Evolutionary conservation across 78 protist species (phyloP).

Genomic region (Dictyostelium firmibasis): DNA sequence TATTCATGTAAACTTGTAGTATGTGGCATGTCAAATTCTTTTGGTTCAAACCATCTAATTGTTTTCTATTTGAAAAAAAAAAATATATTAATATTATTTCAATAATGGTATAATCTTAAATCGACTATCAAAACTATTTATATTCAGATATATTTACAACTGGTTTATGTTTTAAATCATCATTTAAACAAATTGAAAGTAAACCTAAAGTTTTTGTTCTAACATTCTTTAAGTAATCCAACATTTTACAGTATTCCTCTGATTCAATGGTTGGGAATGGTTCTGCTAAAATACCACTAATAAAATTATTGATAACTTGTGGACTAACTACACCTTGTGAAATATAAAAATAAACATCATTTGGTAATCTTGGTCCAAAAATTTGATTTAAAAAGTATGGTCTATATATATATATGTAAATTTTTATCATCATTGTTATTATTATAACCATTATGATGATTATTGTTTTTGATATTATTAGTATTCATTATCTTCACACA

Average conservation of each 20-base stretch:
- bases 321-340: conserved; percentile 72
- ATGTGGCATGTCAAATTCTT: conserved; percentile 62
- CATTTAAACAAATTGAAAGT: conserved; percentile 18
- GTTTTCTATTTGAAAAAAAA: not conserved
- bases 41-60: conserved; percentile 71
- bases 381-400: conserved; percentile 34
- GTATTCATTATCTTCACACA: not conserved
- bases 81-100: not conserved
- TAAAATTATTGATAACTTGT: conserved; percentile 57
- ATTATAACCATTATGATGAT: not conserved
- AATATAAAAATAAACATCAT: conserved; percentile 70
- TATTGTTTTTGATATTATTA: too few species aligned
- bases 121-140: not conserved
- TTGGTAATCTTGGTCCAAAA: conserved; percentile 75
- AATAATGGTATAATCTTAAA: too few species aligned
- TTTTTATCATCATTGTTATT: not conserved
- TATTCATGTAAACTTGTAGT: not conserved
- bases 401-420: not conserved
- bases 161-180: conserved; percentile 19
- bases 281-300: conserved; percentile 51
- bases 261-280: conserved; percentile 68
- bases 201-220: conserved; percentile 55
- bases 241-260: conserved; percentile 50
- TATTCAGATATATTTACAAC: conserved; percentile 18
- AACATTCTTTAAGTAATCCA: conserved; percentile 49